These are phyloP conservation scores for Ogataea minuta DNA, from an alignment of 805 yeast species.

Conservation along the genomic window DNA sequence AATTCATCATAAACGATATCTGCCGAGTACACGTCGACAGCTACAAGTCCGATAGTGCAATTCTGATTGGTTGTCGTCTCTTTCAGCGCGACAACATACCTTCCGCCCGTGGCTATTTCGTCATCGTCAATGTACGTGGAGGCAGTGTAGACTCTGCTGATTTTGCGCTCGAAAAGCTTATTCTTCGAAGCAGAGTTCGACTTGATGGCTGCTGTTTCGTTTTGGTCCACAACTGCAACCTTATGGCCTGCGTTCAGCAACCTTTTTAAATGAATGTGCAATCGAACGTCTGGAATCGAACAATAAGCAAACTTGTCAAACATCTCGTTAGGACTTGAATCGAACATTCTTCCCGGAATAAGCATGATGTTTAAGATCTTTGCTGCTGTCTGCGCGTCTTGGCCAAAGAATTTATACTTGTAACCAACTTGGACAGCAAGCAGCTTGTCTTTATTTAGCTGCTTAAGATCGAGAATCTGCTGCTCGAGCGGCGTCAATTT, in stretches of 20 bases:
- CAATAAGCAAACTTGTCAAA: slow-evolving; percentile 74
- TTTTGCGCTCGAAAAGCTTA: slow-evolving; percentile 61
- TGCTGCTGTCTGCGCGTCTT: slow-evolving; percentile 75
- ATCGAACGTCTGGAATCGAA: slow-evolving; percentile 75
- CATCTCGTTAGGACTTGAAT: slow-evolving; percentile 38
- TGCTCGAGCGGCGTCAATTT: slow-evolving; percentile 75
- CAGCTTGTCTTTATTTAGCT: slow-evolving; percentile 59
- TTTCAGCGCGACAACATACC: slow-evolving; percentile 47
- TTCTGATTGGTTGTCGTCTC: slow-evolving; percentile 26
- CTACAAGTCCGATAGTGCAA: slow-evolving; percentile 45
- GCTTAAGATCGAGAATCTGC: slow-evolving; percentile 70
- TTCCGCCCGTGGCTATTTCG: slow-evolving; percentile 27
- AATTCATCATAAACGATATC: slow-evolving; percentile 73
- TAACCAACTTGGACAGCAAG: slow-evolving; percentile 89
- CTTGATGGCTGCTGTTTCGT: slow-evolving; percentile 77
- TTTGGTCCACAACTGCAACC: slow-evolving; percentile 84
- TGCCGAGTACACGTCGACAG: slow-evolving; percentile 73
- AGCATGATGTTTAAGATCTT: slow-evolving; percentile 65
- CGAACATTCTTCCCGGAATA: slow-evolving; percentile 61
- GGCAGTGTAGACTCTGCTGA: slow-evolving; percentile 72
- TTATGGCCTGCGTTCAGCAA: slow-evolving; percentile 69
- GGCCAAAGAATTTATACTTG: slow-evolving; percentile 82
- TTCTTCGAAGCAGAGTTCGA: slow-evolving; percentile 48
- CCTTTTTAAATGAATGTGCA: slow-evolving; percentile 74
- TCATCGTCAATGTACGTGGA: slow-evolving; percentile 73